Evolutionary conservation across 805 yeast genomes (phyloP), one percentile per base, ranked within the genome.

Genomic region (Phaffomyces opuntiae): DNA sequence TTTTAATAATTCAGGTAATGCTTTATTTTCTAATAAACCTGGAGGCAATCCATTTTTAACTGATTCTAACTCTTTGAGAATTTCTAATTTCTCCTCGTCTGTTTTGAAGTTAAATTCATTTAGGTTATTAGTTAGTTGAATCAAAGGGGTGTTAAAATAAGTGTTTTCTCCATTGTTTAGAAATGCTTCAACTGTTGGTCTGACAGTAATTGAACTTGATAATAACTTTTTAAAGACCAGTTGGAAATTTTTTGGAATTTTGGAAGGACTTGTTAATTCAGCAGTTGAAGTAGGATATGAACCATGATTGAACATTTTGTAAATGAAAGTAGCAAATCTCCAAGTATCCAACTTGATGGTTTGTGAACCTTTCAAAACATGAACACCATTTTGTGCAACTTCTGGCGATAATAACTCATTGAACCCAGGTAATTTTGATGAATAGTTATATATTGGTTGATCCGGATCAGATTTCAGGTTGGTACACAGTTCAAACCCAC

Each of bases 401-500:
- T 81, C 88, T 0, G 80, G 80, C 38, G 93, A 85, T 11, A 64
- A 51, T 38, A 59, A 50, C n/a, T 55, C 55, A 6, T 52, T 51
- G 31, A 64, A 58, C 5, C 63, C 65, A 1, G 70, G 69, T 27
- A 64, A 49, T 13, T 59, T 51, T 13, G 60, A 53, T 5, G 64
- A 70, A 37, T 60, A 59, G 34, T 72, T 60, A 50, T 69, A 74
- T 2, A 63, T 11, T 5, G 62, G 51, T 17, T 54, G 59, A n/a
- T 56, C 55, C 3, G 55, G 57, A 36, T 54, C 63, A 6, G 61
- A 54, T 42, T 74, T 66, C 38, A 74, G 59, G 45, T 69, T 74
- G 2, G 83, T 72, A 33, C 79, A 64, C 1, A 82, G 62, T 62
- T 90, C 97, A 55, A 89, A 80, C 1, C 96, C 96, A 48, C 85